phyloP scores from a whole-genome alignment of 202 grass and related monocot genomes.

The Carex arenaria region DNA sequence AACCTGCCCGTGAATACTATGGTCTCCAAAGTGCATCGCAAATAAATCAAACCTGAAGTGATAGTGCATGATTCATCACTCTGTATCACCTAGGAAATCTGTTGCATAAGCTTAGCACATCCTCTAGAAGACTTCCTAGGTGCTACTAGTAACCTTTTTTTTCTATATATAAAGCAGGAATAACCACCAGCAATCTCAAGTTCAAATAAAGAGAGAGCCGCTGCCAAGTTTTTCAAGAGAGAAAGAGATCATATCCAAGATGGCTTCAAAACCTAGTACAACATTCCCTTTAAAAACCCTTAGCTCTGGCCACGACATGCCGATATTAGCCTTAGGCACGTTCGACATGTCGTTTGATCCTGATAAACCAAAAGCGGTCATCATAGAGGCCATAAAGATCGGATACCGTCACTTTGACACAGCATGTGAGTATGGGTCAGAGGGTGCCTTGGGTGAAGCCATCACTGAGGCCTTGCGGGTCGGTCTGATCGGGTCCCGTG shows the following conservation, averaged over 20 bases:
- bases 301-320: constrained; percentile 45
- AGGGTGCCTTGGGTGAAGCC: constrained; percentile 26
- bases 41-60: no score
- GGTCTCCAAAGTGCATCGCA: no score
- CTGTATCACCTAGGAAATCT: no score
- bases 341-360: neutral
- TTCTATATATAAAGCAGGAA: neutral
- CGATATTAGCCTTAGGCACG: constrained; percentile 37
- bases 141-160: no score
- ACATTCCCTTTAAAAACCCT: constrained; percentile 31
- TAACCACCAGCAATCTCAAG: neutral
- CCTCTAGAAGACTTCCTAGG: no score
- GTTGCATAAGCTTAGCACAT: no score
- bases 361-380: neutral
- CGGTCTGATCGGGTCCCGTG: constrained; percentile 37
- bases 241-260: neutral
- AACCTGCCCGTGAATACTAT: no score
- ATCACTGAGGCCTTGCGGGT: constrained; percentile 1
- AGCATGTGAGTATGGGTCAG: constrained; percentile 24
- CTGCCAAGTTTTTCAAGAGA: neutral
- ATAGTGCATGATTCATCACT: no score
- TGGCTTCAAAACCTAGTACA: neutral
- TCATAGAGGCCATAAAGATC: constrained; percentile 42
- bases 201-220: neutral
- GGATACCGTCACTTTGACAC: constrained; percentile 65